These are phyloP conservation scores for Fonsecaea erecta DNA, from an alignment of 2,329 filamentous ascomycete species.

Conservation along the genomic window DNA sequence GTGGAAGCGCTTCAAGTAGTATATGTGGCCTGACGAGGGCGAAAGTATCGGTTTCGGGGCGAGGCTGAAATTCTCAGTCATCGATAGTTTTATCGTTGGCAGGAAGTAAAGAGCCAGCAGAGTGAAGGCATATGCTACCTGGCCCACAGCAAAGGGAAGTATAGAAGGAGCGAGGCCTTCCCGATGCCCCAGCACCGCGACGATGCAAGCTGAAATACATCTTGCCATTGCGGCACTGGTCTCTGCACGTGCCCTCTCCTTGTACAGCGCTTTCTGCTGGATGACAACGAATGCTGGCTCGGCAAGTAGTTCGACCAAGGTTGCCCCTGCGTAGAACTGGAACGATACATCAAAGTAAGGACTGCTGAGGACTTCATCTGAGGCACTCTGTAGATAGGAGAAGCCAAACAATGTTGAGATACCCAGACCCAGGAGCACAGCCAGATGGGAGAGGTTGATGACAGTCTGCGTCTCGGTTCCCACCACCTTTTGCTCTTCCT, in stretches of 20 bases:
- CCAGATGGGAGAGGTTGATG: constrained; percentile 85
- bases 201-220: constrained; percentile 73
- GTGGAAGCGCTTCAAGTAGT: constrained; percentile 68
- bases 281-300: constrained; percentile 90
- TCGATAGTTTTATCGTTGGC: constrained; percentile 63
- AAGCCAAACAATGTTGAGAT: constrained; percentile 68
- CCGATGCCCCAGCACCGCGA: constrained; percentile 60
- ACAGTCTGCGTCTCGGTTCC: constrained; percentile 66
- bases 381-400: constrained; percentile 66
- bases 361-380: constrained; percentile 57
- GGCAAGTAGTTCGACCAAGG: constrained; percentile 74
- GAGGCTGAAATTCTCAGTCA: constrained; percentile 69
- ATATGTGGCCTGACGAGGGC: constrained; percentile 43
- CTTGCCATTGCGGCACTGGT: constrained; percentile 77
- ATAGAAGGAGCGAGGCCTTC: constrained; percentile 67
- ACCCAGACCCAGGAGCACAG: constrained; percentile 69
- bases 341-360: constrained; percentile 67
- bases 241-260: constrained; percentile 80
- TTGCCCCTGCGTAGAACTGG: constrained; percentile 60
- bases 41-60: constrained; percentile 50
- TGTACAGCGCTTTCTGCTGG: constrained; percentile 80
- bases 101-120: constrained; percentile 72
- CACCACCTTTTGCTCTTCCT: constrained; percentile 24
- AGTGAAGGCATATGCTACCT: constrained; percentile 73
- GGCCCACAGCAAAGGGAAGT: constrained; percentile 86